Base-by-base conservation (phyloP, 768 basidiomycete genomes). In the Neoboletus subvelutipes region DNA sequence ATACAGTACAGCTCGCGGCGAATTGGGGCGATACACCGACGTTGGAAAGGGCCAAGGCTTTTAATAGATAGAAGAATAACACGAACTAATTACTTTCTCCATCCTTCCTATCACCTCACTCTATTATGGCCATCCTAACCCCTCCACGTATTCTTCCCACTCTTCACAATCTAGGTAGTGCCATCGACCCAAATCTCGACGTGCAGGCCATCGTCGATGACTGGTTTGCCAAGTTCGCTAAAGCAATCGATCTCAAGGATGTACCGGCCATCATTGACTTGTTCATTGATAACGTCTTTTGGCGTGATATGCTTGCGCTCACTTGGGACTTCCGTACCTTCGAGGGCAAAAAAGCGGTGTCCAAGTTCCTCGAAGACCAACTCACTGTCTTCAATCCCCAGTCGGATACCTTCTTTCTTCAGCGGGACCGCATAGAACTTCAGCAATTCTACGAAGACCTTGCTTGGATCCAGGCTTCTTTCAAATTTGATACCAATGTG, bases 281-380 rank as follows among this genome's bases (percentile, higher is more conserved):
- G 22, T 64, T 74, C 45, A 52, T 76, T 31, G 67, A 70, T 22
- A 67, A 65, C 45, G 75, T 74, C 5, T 80, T 79, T 56, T 87
- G 85, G 86, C 72, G 84, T 13, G 85, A 87, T 59, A 73, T 80
- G 50, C 77, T 85, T n/a, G 77, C 81, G 0, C 74, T 87, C 52
- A 86, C 85, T 18, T 86, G 83, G 83, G 77, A 83, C 56, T 80
- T 85, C 47, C 80, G 84, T 39, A 82, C 83, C 9, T 81, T 87
- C 63, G 75, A 79, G 59, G 76, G 80, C 13, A 68, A 61, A 37
- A 22, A 63, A 2, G 65, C 68, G 9, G 79, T 87, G 40, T 64
- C 54, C 4, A 63, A 66, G 26, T 79, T 85, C 65, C 76, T 84
- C 37, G n/a, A 58, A 6, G 80, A 80, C 47, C 78, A 82, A 28